Conservation (phyloP, 164 flowering plant genomes). For the Annona squamosa region DNA sequence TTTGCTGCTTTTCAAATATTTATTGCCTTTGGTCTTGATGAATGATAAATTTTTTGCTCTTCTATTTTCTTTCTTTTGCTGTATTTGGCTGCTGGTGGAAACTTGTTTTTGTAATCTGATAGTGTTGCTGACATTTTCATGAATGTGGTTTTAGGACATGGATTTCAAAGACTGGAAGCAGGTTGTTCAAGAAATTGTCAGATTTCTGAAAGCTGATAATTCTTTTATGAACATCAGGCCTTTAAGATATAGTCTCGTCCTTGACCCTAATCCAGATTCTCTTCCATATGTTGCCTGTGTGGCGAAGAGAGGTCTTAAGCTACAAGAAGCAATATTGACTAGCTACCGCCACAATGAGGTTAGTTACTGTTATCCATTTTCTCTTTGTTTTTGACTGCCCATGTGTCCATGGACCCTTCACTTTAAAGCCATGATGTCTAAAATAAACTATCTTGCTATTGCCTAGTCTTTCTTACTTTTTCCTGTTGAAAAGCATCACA, state of each 20-base stretch:
- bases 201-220: conserved; percentile 78
- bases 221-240: conserved; percentile 82
- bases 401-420: background rate
- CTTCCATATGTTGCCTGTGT: conserved; percentile 33
- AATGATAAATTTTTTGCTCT: background rate
- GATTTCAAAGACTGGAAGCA: conserved; percentile 93
- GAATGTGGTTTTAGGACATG: conserved; percentile 39
- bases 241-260: conserved; percentile 67
- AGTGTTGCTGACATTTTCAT: background rate
- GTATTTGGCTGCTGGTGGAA: background rate
- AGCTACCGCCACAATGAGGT: conserved; percentile 92
- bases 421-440: background rate
- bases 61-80: background rate
- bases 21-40: background rate
- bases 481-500: background rate
- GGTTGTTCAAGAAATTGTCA: conserved; percentile 71
- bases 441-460: background rate
- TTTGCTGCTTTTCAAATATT: background rate
- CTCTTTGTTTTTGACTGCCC: background rate
- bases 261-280: conserved; percentile 61
- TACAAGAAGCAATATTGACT: conserved; percentile 70
- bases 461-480: background rate
- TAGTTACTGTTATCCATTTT: conserved; percentile 6
- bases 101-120: background rate
- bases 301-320: conserved; percentile 40